Percentiles rank a stretch among this genome's conserved stretches.
These are phyloP conservation scores for Bertia moriformis DNA, from an alignment of 2,329 filamentous ascomycete genomes.

Conservation along the genomic window DNA sequence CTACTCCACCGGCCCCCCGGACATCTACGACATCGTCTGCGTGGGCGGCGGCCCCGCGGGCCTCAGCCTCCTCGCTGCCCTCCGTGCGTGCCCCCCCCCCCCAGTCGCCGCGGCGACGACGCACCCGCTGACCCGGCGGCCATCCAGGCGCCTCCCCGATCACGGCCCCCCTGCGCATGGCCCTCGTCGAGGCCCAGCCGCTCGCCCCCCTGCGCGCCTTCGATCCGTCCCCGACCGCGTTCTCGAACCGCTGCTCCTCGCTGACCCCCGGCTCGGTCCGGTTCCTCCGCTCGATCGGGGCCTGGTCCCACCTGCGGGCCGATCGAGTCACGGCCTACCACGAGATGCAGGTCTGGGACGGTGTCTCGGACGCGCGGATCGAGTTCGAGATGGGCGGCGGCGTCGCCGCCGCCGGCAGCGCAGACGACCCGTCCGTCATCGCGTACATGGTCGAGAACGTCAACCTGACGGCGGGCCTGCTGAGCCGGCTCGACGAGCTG, in stretches of 20 bases:
- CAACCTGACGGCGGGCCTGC: conserved; percentile 68
- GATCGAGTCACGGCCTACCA: conserved; percentile 74
- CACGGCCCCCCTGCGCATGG: conserved; percentile 67
- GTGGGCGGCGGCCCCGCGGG: conserved; percentile 83
- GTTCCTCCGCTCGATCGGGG: conserved; percentile 71
- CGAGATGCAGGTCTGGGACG: conserved; percentile 98
- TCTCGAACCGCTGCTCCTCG: conserved; percentile 90
- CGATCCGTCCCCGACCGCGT: conserved; percentile 51
- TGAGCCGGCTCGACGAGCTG: conserved; percentile 57
- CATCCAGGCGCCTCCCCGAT: conserved; percentile 62
- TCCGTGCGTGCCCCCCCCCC: conserved; percentile 34
- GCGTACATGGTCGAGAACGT: conserved; percentile 95
- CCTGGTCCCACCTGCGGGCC: conserved; percentile 63
- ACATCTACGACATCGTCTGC: conserved; percentile 86
- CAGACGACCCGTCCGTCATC: conserved; percentile 51
- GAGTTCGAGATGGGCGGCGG: conserved; percentile 67
- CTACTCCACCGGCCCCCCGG: conserved; percentile 29
- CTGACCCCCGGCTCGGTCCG: conserved; percentile 76
- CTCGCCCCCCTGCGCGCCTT: conserved; percentile 55
- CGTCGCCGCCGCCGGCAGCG: conserved; percentile 16
- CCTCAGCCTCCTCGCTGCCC: conserved; percentile 63
- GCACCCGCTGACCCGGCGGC: conserved; percentile 1
- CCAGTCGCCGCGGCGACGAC: background rate
- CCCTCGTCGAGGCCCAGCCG: conserved; percentile 81
- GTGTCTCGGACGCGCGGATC: conserved; percentile 72